Evolutionary conservation across 768 basidiomycete species (phyloP).

Genomic region (Mycena kentingensis): DNA sequence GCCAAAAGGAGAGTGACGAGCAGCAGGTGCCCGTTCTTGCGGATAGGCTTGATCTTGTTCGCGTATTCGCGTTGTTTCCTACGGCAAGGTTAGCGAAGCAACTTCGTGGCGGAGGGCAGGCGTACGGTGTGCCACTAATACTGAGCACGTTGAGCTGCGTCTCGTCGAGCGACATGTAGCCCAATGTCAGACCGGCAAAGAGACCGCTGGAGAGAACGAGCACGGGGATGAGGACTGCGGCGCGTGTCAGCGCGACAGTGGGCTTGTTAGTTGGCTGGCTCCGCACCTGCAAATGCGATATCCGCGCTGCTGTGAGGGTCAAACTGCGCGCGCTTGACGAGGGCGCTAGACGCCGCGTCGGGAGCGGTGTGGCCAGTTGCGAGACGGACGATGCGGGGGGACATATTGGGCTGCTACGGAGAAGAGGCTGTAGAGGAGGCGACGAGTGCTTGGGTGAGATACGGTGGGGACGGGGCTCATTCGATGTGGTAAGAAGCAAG

Average conservation of each 20-base stretch:
- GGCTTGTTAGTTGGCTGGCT: not conserved
- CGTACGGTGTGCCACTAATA: constrained; percentile 82
- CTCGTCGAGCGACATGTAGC: constrained; percentile 91
- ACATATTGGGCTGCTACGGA: constrained; percentile 40
- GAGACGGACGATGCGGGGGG: constrained; percentile 38
- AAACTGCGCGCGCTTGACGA: constrained; percentile 33
- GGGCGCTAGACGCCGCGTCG: constrained; percentile 5
- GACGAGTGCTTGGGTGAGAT: constrained; percentile 39
- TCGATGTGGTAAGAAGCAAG: constrained; percentile 29
- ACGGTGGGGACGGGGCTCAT: constrained; percentile 39
- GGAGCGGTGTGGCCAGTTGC: constrained; percentile 10
- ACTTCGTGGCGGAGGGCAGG: too few relatives aligned
- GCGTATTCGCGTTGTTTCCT: constrained; percentile 82
- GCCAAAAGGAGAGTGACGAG: constrained; percentile 81
- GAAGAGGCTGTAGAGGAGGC: constrained; percentile 45
- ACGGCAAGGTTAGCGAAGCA: constrained; percentile 2
- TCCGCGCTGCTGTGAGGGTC: constrained; percentile 33
- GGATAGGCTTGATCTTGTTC: constrained; percentile 82
- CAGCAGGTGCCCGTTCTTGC: constrained; percentile 79
- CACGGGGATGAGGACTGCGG: constrained; percentile 66
- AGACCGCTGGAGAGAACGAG: constrained; percentile 82
- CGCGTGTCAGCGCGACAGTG: constrained; percentile 1
- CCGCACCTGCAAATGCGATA: constrained; percentile 39
- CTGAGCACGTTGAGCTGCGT: constrained; percentile 88
- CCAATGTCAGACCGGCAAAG: constrained; percentile 90